These are phyloP conservation scores for Manihot esculenta DNA, from an alignment of 441 rosid genomes.

Conservation along the genomic window DNA sequence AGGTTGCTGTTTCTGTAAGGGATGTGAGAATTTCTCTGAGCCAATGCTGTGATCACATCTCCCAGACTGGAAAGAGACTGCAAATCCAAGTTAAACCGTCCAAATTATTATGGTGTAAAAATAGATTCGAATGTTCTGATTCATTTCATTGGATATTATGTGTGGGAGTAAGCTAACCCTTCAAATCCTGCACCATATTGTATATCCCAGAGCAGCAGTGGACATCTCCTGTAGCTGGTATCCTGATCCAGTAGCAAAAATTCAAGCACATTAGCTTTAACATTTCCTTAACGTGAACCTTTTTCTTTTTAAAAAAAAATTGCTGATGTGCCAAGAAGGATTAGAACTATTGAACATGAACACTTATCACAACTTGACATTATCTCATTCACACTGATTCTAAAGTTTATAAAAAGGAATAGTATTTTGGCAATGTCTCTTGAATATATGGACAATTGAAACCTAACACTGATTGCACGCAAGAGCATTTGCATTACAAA, in stretches of 20 bases:
- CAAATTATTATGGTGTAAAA: too few relatives aligned
- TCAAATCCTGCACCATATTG: slow-evolving; percentile 97
- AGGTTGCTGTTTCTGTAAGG: slow-evolving; percentile 99
- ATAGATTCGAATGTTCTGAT: too few relatives aligned
- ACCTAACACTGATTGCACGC: background rate
- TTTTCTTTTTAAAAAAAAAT: background rate
- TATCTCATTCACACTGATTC: background rate
- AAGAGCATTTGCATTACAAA: background rate
- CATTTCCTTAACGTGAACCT: background rate
- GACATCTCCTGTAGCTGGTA: slow-evolving; percentile 79
- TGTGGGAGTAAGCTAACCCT: slow-evolving; percentile 65
- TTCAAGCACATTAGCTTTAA: slow-evolving; percentile 10
- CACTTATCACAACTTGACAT: background rate
- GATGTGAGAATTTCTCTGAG: slow-evolving; percentile 78
- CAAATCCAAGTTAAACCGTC: slow-evolving; percentile 26
- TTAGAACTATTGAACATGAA: background rate
- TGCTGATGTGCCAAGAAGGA: slow-evolving; percentile 1
- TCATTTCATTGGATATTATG: too few relatives aligned
- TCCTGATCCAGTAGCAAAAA: slow-evolving; percentile 55
- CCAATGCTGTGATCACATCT: slow-evolving; percentile 89
- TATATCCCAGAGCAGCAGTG: slow-evolving; percentile 77
- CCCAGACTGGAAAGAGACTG: slow-evolving; percentile 95
- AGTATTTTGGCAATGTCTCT: background rate
- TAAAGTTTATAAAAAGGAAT: background rate
- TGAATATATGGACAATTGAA: background rate